phyloP scores from a whole-genome alignment of 108 stramenopile genomes.

The Pseudonitzschia pungens region DNA sequence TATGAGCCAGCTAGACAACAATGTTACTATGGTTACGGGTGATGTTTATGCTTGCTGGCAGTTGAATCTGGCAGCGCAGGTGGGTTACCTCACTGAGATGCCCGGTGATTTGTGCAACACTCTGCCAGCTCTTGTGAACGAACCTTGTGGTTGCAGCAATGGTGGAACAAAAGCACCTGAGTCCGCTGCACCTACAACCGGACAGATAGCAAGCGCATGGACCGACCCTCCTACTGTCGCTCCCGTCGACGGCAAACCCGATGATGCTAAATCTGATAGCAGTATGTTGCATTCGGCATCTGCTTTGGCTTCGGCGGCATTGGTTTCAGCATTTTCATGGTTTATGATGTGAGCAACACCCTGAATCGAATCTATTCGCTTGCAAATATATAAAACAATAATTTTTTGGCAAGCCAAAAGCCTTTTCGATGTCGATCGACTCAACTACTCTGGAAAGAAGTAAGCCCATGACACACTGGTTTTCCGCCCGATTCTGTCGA shows the following conservation, averaged over 20 bases:
- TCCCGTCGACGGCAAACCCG: background rate
- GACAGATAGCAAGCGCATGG: background rate
- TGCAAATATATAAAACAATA: too few relatives aligned
- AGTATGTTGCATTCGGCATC: background rate
- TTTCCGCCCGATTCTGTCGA: background rate
- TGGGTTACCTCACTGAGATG: background rate
- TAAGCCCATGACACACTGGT: background rate
- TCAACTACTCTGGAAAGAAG: background rate
- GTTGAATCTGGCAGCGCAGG: slow-evolving; percentile 7
- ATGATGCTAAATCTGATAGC: background rate
- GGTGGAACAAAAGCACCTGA: background rate
- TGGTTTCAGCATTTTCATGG: background rate
- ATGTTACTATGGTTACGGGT: slow-evolving; percentile 8
- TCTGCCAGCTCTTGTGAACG: slow-evolving; percentile 8
- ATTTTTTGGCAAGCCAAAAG: background rate
- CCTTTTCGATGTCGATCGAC: background rate
- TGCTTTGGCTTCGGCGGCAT: background rate
- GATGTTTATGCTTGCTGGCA: slow-evolving; percentile 1
- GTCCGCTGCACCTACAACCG: background rate
- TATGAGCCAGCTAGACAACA: background rate
- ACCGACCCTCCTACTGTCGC: background rate
- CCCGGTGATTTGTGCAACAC: slow-evolving; percentile 9
- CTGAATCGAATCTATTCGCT: too few relatives aligned
- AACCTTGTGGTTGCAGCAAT: slow-evolving; percentile 12
- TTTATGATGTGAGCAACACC: background rate